phyloP scores from a whole-genome alignment of 768 basidiomycete genomes.

The Psilocybe cyanescens region DNA sequence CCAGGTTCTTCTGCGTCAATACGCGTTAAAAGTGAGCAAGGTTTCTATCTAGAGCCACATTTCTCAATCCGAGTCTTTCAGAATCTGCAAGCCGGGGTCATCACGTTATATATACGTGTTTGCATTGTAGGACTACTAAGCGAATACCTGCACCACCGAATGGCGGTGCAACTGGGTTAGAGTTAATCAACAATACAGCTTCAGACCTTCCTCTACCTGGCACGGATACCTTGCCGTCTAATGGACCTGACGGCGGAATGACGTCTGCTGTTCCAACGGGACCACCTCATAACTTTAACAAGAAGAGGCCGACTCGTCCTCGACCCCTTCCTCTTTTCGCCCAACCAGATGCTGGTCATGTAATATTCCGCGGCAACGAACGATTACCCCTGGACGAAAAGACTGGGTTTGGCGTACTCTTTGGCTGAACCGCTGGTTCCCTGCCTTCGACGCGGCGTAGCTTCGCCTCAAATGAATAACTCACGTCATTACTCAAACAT shows the following conservation, averaged over 20 bases:
- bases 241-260: background rate
- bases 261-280: background rate
- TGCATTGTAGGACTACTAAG: constrained; percentile 56
- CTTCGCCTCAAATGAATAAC: background rate
- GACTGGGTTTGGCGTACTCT: constrained; percentile 21
- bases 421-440: background rate
- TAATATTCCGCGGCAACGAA: constrained; percentile 69
- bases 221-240: background rate
- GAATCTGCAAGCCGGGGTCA: constrained; percentile 52
- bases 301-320: constrained; percentile 27
- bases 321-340: constrained; percentile 65
- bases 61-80: constrained; percentile 15
- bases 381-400: constrained; percentile 31
- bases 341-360: constrained; percentile 60
- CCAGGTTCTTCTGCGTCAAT: constrained; percentile 70
- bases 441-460: background rate
- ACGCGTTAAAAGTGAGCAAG: constrained; percentile 62
- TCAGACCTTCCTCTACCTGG: background rate
- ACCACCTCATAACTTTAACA: background rate
- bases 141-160: constrained; percentile 67
- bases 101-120: constrained; percentile 61
- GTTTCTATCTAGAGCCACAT: background rate
- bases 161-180: background rate
- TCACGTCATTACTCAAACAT: too few relatives aligned
- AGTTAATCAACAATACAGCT: background rate